phyloP scores from a whole-genome alignment of 371 early-diverging fungal species.

The Mucor indicus region DNA sequence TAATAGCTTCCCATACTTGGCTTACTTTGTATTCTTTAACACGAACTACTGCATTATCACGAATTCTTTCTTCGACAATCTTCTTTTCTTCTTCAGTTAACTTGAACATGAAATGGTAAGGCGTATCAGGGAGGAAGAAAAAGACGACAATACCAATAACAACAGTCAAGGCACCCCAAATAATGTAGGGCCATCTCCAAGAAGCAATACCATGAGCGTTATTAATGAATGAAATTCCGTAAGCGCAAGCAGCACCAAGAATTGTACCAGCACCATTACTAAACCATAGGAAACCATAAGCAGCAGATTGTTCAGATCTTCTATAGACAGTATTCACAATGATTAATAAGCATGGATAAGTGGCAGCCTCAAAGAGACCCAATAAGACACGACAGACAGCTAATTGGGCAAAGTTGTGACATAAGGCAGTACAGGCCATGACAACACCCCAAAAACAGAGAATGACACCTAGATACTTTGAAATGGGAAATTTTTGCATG shows the following conservation, averaged over 20 bases:
- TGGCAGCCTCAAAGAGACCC: slow-evolving; percentile 35
- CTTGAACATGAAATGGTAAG: slow-evolving; percentile 15
- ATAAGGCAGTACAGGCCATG: slow-evolving; percentile 21
- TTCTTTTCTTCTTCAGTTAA: slow-evolving; percentile 30
- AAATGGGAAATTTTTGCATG: slow-evolving; percentile 31
- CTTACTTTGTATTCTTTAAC: slow-evolving; percentile 15
- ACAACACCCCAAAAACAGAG: slow-evolving; percentile 33
- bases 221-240: slow-evolving; percentile 26
- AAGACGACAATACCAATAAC: slow-evolving; percentile 25
- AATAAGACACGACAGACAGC: slow-evolving; percentile 25
- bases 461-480: slow-evolving; percentile 27
- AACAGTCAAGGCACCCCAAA: slow-evolving; percentile 32
- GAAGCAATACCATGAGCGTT: slow-evolving; percentile 5
- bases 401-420: slow-evolving; percentile 24
- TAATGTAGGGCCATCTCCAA: slow-evolving; percentile 34
- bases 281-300: slow-evolving; percentile 21
- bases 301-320: slow-evolving; percentile 27
- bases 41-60: slow-evolving; percentile 34
- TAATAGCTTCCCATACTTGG: slow-evolving; percentile 31
- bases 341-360: slow-evolving; percentile 27
- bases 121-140: slow-evolving; percentile 30
- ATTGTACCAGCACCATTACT: slow-evolving; percentile 24
- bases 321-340: slow-evolving; percentile 30
- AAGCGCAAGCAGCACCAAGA: slow-evolving; percentile 22
- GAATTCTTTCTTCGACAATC: slow-evolving; percentile 32